Evolutionary conservation across 2,329 filamentous ascomycete genomes (phyloP), one percentile per base, ranked within the genome.

Genomic region (Trichoderma sp.): DNA sequence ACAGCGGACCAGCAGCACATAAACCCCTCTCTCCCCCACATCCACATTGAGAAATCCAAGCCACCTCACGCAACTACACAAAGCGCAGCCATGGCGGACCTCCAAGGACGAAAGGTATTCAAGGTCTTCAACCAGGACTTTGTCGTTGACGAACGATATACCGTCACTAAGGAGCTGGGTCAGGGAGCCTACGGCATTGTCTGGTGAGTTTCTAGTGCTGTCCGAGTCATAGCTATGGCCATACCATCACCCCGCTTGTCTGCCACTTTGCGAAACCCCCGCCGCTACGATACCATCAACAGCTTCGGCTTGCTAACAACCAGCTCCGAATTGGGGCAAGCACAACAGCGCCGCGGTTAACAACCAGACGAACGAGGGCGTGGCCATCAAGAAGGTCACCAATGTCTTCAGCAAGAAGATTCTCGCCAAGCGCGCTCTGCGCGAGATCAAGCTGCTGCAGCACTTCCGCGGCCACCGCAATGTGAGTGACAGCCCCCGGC

Each of bases 381-480:
- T 99, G 78, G 97, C 97, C 81, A 97, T 99, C 89, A 99, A 99
- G 87, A 99, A 99, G 87, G 95, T 99, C 84, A 99, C 97, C 88
- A 99, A 99, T 93, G 96, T 99, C 81, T 99, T 99, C 87, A 98
- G 95, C 90, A 99, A 99, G 88, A 98, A 98, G 91, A 99, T 99
- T 80, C 90, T 99, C 79, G 97, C 97, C 81, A 99, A 99, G 92
- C 94, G 97, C 83, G 97, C 97, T 67, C 86, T 99, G 88, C 92
- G 97, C 85, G 97, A 99, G 88, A 98, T 99, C 87, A 99, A 98
- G 91, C 91, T 99, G 80, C 89, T 99, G 78, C 96, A 98, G 88
- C 97, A 99, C 86, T 99, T 99, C 88, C 91, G 97, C 81, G 94
- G 94, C 71, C 94, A 96, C 82, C 92, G 94, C 82, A 96, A 96